phyloP scores from a whole-genome alignment of 2,329 filamentous ascomycete species.

The Phialophora tarda region DNA sequence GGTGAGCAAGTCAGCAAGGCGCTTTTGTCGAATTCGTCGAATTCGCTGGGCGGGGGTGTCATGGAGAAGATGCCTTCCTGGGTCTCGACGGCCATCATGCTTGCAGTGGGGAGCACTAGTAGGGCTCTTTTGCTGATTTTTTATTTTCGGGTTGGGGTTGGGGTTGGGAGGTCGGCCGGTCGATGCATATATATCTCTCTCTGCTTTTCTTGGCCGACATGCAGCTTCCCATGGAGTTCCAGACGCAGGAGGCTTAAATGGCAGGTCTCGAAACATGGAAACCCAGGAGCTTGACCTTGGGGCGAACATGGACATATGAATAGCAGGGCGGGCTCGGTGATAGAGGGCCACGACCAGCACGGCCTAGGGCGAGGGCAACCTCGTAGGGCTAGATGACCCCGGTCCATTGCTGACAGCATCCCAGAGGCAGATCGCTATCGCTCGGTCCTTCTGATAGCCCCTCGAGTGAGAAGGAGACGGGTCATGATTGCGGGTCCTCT shows the following conservation, averaged over 20 bases:
- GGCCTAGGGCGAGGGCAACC: conserved; percentile 27
- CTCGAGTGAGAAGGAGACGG: conserved; percentile 8
- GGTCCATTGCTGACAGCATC: conserved; percentile 33
- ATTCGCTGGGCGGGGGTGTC: conserved; percentile 39
- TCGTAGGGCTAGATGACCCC: conserved; percentile 34
- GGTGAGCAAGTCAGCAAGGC: conserved; percentile 36
- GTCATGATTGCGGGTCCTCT: conserved; percentile 12
- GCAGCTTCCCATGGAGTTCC: conserved; percentile 11
- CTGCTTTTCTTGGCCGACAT: conserved; percentile 2
- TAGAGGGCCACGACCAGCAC: conserved; percentile 14
- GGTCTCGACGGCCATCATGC: conserved; percentile 32
- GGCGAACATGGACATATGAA: conserved; percentile 35
- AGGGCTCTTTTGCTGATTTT: neutral
- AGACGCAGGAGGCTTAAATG: neutral
- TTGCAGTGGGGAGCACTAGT: conserved; percentile 17
- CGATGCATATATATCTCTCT: conserved; percentile 27
- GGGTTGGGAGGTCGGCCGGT: neutral
- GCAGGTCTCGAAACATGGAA: conserved; percentile 24
- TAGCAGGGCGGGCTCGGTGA: conserved; percentile 19
- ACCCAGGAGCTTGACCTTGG: conserved; percentile 18
- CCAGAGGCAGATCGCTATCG: conserved; percentile 19
- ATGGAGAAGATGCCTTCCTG: conserved; percentile 36
- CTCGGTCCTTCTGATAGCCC: conserved; percentile 7
- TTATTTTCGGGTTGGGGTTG: neutral
- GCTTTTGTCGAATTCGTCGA: conserved; percentile 38